Evolutionary conservation across 805 yeast genomes (phyloP), one percentile per base, ranked within the genome.

Genomic region (Metschnikowia shivogae): DNA sequence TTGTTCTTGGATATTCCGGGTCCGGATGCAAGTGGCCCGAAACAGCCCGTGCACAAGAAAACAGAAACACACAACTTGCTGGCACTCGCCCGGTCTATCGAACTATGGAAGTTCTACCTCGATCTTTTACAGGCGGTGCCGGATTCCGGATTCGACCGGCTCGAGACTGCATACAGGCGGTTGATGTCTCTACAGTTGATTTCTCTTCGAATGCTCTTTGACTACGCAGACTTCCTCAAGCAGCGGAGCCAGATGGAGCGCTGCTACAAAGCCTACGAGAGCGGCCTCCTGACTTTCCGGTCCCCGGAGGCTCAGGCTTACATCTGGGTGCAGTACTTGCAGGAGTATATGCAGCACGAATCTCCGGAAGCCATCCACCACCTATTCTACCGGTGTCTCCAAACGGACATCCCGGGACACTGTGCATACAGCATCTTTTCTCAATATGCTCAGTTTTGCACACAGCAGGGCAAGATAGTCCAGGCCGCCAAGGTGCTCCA

Each of bases 81-180:
- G 13, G 20, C 22, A 27, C 54, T 84, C 8, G 82, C 77, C 60
- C 81, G 80, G 53, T 80, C 86, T 5, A 63, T 69, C 34, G 77
- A 77, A 42, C 63, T 89, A 6, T 90, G 97, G 97, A 65, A 78
- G 4, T 76, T 78, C 50, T 87, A 85, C 56, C 59, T 88, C 24
- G 96, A 87, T 55, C 58, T 87, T 26, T 71, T 83, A 13, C 90
- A 85, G 61, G 72, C 82, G 11, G 61, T 71, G 28, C 72, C 76
- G 4, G 78, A 74, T 38, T 58, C 69, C 0, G 43, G 32, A 62
- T 54, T 11, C 30, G 43, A 3, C 51, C 59, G 45, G 59, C 62
- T 27, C 34, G 37, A 24, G 19, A 7, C 39, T 2, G 67, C 70
- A 3, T 70, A 68, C 44, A 51, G 56, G 11, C 56, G 53, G 38